Evolutionary conservation across 441 rosid species (phyloP).

Genomic region (Gossypium laxum): DNA sequence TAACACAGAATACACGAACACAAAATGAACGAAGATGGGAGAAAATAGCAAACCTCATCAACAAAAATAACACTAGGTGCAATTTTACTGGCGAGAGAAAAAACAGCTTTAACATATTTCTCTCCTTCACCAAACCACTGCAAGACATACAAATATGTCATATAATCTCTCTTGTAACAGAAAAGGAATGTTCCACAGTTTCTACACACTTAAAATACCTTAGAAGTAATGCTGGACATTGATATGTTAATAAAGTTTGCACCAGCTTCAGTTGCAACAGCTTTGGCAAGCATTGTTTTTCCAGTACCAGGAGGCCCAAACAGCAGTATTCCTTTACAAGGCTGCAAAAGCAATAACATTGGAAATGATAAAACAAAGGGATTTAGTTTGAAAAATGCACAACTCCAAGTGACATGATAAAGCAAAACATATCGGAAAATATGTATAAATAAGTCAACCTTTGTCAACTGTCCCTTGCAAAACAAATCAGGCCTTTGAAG

Average conservation of each 20-base stretch:
- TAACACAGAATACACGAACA: background rate
- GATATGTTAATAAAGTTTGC: conserved; percentile 97
- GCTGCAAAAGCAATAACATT: conserved; percentile 37
- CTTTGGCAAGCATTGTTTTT: conserved; percentile 98
- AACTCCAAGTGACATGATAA: background rate
- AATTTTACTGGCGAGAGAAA: conserved; percentile 92
- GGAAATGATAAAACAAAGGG: background rate
- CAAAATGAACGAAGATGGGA: background rate
- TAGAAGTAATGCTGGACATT: conserved; percentile 97
- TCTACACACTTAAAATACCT: conserved; percentile 35
- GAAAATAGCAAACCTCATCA: conserved; percentile 65
- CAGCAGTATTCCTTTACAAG: conserved; percentile 76
- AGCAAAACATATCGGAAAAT: background rate
- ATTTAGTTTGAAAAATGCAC: background rate
- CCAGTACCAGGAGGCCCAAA: conserved; percentile 99
- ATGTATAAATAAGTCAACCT: conserved; percentile 33
- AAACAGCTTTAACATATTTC: conserved; percentile 91
- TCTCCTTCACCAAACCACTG: conserved; percentile 99
- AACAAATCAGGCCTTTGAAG: conserved; percentile 95
- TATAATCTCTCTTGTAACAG: background rate
- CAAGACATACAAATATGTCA: conserved; percentile 24
- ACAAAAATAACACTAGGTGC: conserved; percentile 93
- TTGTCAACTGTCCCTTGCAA: conserved; percentile 91
- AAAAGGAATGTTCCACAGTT: background rate
- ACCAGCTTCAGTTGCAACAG: conserved; percentile 97